Conservation (phyloP, 2,329 filamentous ascomycete species). For the Geoglossum cookeanum region DNA sequence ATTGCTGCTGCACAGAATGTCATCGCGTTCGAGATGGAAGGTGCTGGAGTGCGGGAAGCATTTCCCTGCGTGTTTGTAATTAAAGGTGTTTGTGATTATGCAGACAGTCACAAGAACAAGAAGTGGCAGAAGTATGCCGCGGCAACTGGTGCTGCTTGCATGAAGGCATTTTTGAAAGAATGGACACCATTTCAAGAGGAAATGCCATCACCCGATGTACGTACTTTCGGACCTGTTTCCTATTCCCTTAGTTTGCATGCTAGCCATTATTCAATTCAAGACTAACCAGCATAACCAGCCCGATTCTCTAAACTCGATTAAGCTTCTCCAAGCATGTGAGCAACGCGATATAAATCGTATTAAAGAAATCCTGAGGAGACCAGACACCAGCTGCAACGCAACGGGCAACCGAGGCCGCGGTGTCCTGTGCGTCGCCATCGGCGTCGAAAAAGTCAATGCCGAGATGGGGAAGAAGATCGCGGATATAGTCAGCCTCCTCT, state of each 20-base stretch:
- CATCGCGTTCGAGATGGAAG: neutral
- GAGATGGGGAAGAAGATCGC: neutral
- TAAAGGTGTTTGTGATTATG: constrained; percentile 11
- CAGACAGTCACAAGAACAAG: constrained; percentile 3
- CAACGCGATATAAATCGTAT: neutral
- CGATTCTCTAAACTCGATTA: neutral
- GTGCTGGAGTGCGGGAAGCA: neutral
- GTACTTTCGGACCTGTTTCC: neutral
- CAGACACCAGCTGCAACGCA: neutral
- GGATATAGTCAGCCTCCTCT: neutral
- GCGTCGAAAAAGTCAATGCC: neutral
- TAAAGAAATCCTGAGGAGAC: neutral
- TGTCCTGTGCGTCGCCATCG: neutral
- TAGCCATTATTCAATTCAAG: neutral
- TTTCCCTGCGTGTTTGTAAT: constrained; percentile 12
- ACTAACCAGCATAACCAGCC: neutral
- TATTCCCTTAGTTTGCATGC: neutral
- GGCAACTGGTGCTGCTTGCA: neutral
- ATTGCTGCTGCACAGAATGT: constrained; percentile 8
- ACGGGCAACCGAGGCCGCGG: neutral
- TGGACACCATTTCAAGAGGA: neutral
- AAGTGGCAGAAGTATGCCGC: constrained; percentile 4
- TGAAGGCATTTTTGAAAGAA: neutral
- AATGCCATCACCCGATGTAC: neutral
- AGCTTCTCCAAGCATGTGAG: neutral